Evolutionary conservation across 176 grass and related monocot species (phyloP).

Genomic region (Carex cristatella): DNA sequence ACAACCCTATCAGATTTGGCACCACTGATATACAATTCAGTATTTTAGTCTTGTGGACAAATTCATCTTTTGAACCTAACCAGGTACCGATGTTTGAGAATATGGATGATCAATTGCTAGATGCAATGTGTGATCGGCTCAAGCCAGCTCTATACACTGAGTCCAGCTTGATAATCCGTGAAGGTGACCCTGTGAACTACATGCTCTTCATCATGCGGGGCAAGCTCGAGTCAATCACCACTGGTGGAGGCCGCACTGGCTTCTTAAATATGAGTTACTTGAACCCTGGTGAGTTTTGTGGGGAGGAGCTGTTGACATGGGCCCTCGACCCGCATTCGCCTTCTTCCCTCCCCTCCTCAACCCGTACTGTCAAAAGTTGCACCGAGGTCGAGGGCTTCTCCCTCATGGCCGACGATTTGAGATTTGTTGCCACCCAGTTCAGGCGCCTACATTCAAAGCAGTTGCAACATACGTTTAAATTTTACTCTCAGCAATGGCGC

Average conservation of each 20-base stretch:
- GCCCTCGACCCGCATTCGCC: constrained; percentile 59
- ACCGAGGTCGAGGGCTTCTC: constrained; percentile 94
- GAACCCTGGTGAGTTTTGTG: constrained; percentile 85
- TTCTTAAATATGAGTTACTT: constrained; percentile 77
- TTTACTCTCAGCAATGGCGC: constrained; percentile 89
- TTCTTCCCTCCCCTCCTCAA: constrained; percentile 70
- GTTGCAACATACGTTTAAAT: constrained; percentile 68
- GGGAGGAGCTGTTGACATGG: constrained; percentile 96
- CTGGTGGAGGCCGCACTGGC: constrained; percentile 82
- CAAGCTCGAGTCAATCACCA: constrained; percentile 68
- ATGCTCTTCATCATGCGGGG: constrained; percentile 98
- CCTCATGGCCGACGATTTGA: constrained; percentile 76
- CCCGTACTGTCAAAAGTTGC: constrained; percentile 73
- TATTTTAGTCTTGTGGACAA: background rate
- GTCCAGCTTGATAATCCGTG: constrained; percentile 62
- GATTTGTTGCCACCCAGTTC: constrained; percentile 85
- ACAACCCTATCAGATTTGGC: background rate
- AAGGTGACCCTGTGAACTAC: constrained; percentile 89
- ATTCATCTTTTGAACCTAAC: background rate
- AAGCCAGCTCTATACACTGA: constrained; percentile 81
- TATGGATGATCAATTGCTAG: constrained; percentile 87
- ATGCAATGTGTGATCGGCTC: constrained; percentile 83
- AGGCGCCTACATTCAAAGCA: constrained; percentile 85
- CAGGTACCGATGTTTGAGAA: constrained; percentile 97
- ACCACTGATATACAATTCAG: background rate